A percentile compares a stretch with the other conserved stretches of the same genome.
Conservation (phyloP, 2,329 filamentous ascomycete species). For the Trichoderma oligosporum region DNA sequence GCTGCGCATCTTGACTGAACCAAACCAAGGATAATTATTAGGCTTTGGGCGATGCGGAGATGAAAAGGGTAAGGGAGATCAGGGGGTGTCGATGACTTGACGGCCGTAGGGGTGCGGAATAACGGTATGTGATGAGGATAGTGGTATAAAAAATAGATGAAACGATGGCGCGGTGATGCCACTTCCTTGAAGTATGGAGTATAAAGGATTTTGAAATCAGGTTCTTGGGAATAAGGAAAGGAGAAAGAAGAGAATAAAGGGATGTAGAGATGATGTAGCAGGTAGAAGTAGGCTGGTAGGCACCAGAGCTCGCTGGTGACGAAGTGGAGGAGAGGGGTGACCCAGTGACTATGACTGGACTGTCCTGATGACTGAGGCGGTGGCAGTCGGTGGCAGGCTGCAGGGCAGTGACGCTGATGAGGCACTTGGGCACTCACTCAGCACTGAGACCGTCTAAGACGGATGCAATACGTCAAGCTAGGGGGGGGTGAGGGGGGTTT, state of each 20-base stretch:
- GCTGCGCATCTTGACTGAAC: slow-evolving; percentile 74
- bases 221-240: slow-evolving; percentile 9
- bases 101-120: neutral
- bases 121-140: neutral
- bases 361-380: slow-evolving; percentile 24
- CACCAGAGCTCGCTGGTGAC: slow-evolving; percentile 1
- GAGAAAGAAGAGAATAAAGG: slow-evolving; percentile 7
- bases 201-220: neutral
- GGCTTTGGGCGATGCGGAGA: neutral
- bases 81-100: neutral
- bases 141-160: neutral
- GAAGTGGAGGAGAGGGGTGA: slow-evolving; percentile 21
- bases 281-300: slow-evolving; percentile 16
- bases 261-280: slow-evolving; percentile 21
- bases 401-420: slow-evolving; percentile 23
- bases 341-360: slow-evolving; percentile 10
- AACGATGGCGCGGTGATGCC: neutral
- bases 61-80: neutral
- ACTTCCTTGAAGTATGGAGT: neutral
- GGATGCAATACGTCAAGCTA: neutral
- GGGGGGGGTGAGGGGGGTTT: neutral
- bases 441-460: neutral
- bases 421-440: too few relatives aligned
- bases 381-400: slow-evolving; percentile 25
- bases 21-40: too few relatives aligned